A percentile compares a stretch with the other conserved stretches of the same genome.
Evolutionary conservation across 768 basidiomycete genomes (phyloP).

Genomic region (Xerocomellus dryophilus): DNA sequence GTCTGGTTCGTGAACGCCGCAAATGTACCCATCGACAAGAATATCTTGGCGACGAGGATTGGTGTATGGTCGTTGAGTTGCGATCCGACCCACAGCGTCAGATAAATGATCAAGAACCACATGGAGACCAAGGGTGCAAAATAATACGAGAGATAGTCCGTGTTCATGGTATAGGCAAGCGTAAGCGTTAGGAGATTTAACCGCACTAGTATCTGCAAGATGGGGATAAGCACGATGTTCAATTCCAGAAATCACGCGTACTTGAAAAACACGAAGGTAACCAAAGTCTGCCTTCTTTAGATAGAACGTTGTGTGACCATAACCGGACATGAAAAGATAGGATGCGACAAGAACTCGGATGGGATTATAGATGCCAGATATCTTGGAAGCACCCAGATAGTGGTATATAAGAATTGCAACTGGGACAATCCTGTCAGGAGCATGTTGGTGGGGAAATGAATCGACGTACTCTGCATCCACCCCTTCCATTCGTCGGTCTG

Average conservation of each 20-base stretch:
- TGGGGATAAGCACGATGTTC: background rate
- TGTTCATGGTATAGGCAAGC: conserved; percentile 88
- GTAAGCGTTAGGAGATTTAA: conserved; percentile 80
- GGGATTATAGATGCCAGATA: conserved; percentile 91
- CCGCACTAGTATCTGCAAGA: conserved; percentile 64
- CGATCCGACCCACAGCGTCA: conserved; percentile 68
- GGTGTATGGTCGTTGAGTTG: conserved; percentile 66
- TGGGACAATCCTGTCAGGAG: conserved; percentile 28
- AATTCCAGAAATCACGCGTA: conserved; percentile 27
- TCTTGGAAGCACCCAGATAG: conserved; percentile 84
- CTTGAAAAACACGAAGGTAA: conserved; percentile 71
- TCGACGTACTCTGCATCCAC: conserved; percentile 87
- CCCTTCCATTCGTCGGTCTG: conserved; percentile 98
- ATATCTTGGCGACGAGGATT: conserved; percentile 71
- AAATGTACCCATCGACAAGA: conserved; percentile 58
- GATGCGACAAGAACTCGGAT: conserved; percentile 85
- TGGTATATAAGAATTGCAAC: conserved; percentile 92
- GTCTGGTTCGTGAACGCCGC: conserved; percentile 63
- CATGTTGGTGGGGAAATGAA: background rate
- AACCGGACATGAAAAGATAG: conserved; percentile 92
- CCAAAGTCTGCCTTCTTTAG: conserved; percentile 87
- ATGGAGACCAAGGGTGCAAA: conserved; percentile 86
- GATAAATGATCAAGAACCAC: conserved; percentile 88
- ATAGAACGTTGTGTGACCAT: conserved; percentile 86
- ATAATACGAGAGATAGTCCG: conserved; percentile 88